Conservation (phyloP, 208 protist species). For the Porcisia deanei region DNA sequence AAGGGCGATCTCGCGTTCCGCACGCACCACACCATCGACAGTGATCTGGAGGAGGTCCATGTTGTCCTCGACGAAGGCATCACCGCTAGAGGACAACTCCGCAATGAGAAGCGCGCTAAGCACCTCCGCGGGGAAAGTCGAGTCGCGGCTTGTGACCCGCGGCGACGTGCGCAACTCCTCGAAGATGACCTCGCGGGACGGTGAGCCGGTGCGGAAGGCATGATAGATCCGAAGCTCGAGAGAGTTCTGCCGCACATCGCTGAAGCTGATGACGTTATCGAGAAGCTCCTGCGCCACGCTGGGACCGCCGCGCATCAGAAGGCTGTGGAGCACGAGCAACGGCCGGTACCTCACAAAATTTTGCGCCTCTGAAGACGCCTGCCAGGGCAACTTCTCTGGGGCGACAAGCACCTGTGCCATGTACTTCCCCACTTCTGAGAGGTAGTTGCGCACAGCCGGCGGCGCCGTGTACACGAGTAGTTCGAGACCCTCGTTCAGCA, state of each 20-base stretch:
- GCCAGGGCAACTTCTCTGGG: conserved; percentile 18
- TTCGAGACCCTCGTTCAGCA: conserved; percentile 70
- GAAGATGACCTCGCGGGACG: conserved; percentile 50
- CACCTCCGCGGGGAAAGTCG: conserved; percentile 61
- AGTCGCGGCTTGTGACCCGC: conserved; percentile 37
- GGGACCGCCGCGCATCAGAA: conserved; percentile 22
- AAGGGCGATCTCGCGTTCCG: conserved; percentile 45
- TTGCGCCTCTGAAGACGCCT: conserved; percentile 17
- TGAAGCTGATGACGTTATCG: conserved; percentile 29
- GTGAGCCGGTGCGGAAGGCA: conserved; percentile 39
- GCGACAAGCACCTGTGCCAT: conserved; percentile 20
- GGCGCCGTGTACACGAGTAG: conserved; percentile 30
- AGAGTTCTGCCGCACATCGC: conserved; percentile 44
- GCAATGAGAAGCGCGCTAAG: conserved; percentile 68
- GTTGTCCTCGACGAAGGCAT: conserved; percentile 51
- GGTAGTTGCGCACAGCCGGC: conserved; percentile 43
- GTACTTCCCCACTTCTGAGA: conserved; percentile 57
- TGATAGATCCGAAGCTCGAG: conserved; percentile 68
- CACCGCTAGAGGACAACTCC: conserved; percentile 43
- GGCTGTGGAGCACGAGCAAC: conserved; percentile 36
- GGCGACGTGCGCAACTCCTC: conserved; percentile 43
- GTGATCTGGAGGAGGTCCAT: conserved; percentile 63
- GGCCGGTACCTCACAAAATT: conserved; percentile 62
- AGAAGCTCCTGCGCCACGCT: conserved; percentile 22
- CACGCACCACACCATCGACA: conserved; percentile 53